Evolutionary conservation across 495 filamentous ascomycete species (phyloP).

Genomic region (Talaromyces wortmannii): DNA sequence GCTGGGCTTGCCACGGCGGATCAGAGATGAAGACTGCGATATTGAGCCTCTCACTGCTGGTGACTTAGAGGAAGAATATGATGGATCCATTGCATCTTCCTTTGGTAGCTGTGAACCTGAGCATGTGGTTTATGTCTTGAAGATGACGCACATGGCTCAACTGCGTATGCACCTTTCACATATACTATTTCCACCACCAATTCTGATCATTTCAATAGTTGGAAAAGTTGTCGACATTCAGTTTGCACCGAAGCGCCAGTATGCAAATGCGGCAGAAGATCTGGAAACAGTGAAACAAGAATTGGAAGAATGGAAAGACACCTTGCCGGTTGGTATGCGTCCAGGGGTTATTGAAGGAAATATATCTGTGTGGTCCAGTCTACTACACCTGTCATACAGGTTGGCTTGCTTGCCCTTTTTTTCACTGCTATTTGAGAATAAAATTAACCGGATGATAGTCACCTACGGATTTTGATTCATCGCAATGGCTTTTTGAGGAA

Average conservation of each 20-base stretch:
- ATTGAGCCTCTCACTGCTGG: slow-evolving; percentile 24
- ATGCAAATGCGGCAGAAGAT: slow-evolving; percentile 14
- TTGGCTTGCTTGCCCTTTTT: slow-evolving; percentile 5
- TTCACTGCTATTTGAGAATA: background rate
- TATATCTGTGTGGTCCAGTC: background rate
- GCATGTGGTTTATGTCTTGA: slow-evolving; percentile 31
- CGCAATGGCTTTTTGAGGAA: slow-evolving; percentile 25
- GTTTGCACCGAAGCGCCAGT: slow-evolving; percentile 21
- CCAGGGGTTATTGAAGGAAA: background rate
- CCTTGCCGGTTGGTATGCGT: slow-evolving; percentile 23
- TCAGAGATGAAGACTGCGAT: slow-evolving; percentile 40
- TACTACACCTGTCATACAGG: background rate
- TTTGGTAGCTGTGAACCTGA: slow-evolving; percentile 19
- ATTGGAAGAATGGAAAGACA: slow-evolving; percentile 27
- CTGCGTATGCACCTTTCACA: slow-evolving; percentile 17
- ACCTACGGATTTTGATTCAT: slow-evolving; percentile 31
- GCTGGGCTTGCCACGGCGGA: slow-evolving; percentile 27
- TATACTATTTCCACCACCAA: background rate
- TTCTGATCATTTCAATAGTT: slow-evolving; percentile 14
- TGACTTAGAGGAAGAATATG: slow-evolving; percentile 26
- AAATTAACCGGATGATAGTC: slow-evolving; percentile 10
- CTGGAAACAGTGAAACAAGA: slow-evolving; percentile 17
- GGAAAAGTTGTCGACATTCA: slow-evolving; percentile 32
- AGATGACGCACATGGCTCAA: slow-evolving; percentile 31
- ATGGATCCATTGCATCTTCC: slow-evolving; percentile 12